These are phyloP conservation scores for Gossypium schwendimanii DNA, from an alignment of 441 rosid species.

Conservation along the genomic window DNA sequence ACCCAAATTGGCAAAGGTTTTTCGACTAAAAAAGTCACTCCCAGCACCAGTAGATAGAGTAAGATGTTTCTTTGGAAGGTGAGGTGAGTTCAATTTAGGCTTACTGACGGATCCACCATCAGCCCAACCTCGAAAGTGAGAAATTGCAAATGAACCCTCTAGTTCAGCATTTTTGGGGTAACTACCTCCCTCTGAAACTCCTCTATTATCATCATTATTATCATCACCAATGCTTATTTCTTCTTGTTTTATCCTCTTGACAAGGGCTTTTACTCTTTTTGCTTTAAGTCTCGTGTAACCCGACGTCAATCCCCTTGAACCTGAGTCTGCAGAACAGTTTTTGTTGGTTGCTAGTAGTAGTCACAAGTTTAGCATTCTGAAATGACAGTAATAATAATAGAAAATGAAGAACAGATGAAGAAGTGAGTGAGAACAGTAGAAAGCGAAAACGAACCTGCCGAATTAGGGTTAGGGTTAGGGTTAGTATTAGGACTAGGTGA, in stretches of 20 bases:
- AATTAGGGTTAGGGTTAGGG: neutral
- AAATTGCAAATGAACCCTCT: slow-evolving; percentile 21
- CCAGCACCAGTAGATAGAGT: slow-evolving; percentile 20
- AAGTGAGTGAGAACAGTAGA: neutral
- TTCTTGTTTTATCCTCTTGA: slow-evolving; percentile 38
- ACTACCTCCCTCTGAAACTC: neutral
- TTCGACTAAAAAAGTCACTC: slow-evolving; percentile 61
- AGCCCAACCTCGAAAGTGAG: slow-evolving; percentile 51
- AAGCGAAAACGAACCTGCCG: neutral
- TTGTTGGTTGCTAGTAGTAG: neutral
- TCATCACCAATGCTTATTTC: slow-evolving; percentile 1
- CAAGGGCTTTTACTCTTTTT: slow-evolving; percentile 49
- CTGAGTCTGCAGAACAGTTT: slow-evolving; percentile 14
- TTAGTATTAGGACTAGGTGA: neutral
- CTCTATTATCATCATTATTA: neutral
- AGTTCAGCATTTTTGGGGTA: slow-evolving; percentile 23
- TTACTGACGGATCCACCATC: slow-evolving; percentile 24
- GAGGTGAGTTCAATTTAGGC: slow-evolving; percentile 21
- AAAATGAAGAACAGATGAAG: neutral
- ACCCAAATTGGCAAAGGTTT: slow-evolving; percentile 62
- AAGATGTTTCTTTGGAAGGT: slow-evolving; percentile 23
- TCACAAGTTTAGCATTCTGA: neutral
- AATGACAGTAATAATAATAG: neutral
- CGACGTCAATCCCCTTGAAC: slow-evolving; percentile 13
- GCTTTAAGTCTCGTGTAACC: slow-evolving; percentile 56